Conservation (phyloP, 1,284 basidiomycete genomes). For the Sporisorium exsertum region DNA sequence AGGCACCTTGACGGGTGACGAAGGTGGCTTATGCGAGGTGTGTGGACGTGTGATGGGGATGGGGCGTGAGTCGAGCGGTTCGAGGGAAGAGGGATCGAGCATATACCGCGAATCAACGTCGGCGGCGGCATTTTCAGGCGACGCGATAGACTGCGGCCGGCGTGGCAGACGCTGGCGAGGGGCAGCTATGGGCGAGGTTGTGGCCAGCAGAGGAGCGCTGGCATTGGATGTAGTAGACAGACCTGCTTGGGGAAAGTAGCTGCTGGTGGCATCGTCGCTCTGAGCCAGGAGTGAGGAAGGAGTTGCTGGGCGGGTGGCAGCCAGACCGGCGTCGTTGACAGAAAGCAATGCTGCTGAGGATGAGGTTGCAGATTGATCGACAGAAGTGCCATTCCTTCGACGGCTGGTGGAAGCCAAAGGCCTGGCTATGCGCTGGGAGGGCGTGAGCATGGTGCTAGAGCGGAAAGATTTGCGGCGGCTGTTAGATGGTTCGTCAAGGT, state of each 20-base stretch:
- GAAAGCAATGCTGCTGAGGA: constrained; percentile 10
- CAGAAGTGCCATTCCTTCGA: not conserved
- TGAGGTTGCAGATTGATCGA: not conserved
- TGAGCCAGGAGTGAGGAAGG: constrained; percentile 39
- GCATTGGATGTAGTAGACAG: constrained; percentile 9
- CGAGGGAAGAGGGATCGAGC: constrained; percentile 30
- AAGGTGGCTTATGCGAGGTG: constrained; percentile 1
- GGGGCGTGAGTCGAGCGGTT: constrained; percentile 43
- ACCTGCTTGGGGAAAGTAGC: constrained; percentile 18
- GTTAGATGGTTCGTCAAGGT: constrained; percentile 10
- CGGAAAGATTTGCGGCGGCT: constrained; percentile 19
- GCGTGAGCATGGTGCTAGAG: constrained; percentile 21
- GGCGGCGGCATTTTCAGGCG: constrained; percentile 41
- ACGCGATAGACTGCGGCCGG: constrained; percentile 38
- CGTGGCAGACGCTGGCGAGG: constrained; percentile 18
- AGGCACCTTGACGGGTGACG: constrained; percentile 9
- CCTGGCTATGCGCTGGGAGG: constrained; percentile 15
- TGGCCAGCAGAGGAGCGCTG: constrained; percentile 20
- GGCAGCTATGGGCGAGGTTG: not conserved
- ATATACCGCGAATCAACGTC: constrained; percentile 22
- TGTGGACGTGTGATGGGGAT: constrained; percentile 34
- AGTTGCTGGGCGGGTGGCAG: constrained; percentile 31
- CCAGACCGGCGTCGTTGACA: constrained; percentile 3
- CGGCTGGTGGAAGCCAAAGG: constrained; percentile 7
- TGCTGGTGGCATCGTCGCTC: constrained; percentile 5